phyloP scores from a whole-genome alignment of 768 basidiomycete species.

The Collybiopsis confluens region DNA sequence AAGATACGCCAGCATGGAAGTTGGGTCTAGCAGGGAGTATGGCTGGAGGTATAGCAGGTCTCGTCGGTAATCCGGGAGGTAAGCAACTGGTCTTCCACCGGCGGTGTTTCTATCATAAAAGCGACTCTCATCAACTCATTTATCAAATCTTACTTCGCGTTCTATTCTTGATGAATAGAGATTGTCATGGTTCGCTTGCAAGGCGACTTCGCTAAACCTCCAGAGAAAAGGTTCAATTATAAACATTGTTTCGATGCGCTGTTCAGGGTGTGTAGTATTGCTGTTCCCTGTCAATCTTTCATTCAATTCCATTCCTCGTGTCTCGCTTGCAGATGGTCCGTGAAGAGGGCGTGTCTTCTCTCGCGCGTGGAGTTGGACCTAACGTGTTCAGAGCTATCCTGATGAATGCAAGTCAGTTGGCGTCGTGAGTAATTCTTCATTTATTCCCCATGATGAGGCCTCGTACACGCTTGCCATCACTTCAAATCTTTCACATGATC shows the following conservation, averaged over 20 bases:
- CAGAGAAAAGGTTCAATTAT: constrained; percentile 86
- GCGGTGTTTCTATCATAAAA: constrained; percentile 45
- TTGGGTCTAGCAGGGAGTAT: constrained; percentile 79
- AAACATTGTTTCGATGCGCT: constrained; percentile 87
- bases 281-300: background rate
- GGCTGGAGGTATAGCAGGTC: constrained; percentile 84
- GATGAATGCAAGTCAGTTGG: constrained; percentile 92
- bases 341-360: constrained; percentile 78
- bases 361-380: constrained; percentile 73
- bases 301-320: background rate
- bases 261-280: constrained; percentile 59
- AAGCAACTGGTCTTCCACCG: constrained; percentile 32
- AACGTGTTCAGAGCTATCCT: constrained; percentile 83
- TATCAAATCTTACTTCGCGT: background rate
- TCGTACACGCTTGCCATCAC: background rate
- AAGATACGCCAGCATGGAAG: constrained; percentile 75
- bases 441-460: no score
- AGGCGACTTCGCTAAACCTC: constrained; percentile 85
- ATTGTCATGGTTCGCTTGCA: constrained; percentile 87
- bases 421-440: constrained; percentile 53
- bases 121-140: background rate
- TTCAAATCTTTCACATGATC: no score
- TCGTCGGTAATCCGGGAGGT: constrained; percentile 89
- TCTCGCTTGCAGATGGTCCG: constrained; percentile 62
- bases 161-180: constrained; percentile 35